Percentiles rank a stretch among this genome's conserved stretches.
Evolutionary conservation across 2,329 filamentous ascomycete species (phyloP).

Genomic region (Pezicula carpinea): DNA sequence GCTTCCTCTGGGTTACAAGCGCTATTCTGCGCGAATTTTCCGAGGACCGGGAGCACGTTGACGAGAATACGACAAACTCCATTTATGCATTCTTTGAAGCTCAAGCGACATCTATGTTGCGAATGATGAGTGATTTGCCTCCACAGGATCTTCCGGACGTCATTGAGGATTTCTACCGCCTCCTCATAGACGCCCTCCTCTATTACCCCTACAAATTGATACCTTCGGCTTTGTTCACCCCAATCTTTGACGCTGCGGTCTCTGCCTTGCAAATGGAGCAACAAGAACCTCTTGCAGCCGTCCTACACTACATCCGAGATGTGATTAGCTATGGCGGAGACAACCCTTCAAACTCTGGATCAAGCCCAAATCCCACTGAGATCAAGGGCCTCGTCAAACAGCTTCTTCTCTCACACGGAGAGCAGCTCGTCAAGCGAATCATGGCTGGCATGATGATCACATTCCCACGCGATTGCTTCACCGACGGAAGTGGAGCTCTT

Average conservation of each 20-base stretch:
- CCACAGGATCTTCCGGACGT: constrained; percentile 55
- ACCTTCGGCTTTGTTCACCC: constrained; percentile 69
- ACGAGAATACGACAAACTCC: constrained; percentile 73
- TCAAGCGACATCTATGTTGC: constrained; percentile 84
- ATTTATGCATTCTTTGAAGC: constrained; percentile 95
- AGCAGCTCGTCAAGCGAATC: constrained; percentile 78
- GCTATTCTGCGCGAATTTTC: constrained; percentile 95
- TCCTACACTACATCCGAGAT: constrained; percentile 89
- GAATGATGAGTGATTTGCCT: constrained; percentile 80
- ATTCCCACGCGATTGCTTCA: constrained; percentile 92
- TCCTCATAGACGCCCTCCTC: constrained; percentile 84
- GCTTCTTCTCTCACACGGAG: constrained; percentile 66
- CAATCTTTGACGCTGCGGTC: constrained; percentile 82
- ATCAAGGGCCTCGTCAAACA: constrained; percentile 69
- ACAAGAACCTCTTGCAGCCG: constrained; percentile 83
- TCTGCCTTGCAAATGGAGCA: constrained; percentile 86
- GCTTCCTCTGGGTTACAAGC: constrained; percentile 97
- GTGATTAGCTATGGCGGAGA: constrained; percentile 82
- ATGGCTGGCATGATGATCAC: constrained; percentile 99
- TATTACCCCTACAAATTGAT: constrained; percentile 88
- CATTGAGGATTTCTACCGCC: constrained; percentile 76
- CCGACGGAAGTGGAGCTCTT: constrained; percentile 89
- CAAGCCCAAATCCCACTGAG: constrained; percentile 59
- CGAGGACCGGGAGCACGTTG: constrained; percentile 80
- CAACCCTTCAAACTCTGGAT: constrained; percentile 60